Evolutionary conservation across 2,329 filamentous ascomycete species (phyloP), one percentile per base, ranked within the genome.

Genomic region (Epichloe hybrida): DNA sequence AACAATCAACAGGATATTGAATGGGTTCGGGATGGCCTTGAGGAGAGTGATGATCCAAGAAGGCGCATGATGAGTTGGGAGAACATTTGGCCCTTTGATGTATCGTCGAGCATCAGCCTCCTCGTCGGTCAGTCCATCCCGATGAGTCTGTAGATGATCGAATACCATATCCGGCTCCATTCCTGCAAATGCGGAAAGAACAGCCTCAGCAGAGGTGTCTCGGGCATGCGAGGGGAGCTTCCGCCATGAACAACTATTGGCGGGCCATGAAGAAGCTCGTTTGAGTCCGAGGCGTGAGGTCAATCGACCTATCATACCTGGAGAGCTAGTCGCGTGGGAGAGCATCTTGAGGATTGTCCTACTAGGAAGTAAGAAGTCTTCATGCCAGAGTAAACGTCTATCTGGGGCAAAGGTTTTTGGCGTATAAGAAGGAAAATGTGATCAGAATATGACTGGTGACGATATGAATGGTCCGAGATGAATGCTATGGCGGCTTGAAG

Each of bases 11-110:
- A 62, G 46, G 3, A 61, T 17, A 27, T 62, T 62, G 53, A 62
- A 62, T 0, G 60, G 57, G 41, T 62, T 62, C 0, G 59, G 60
- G 21, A 62, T 57, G 34, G 60, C 55, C 39, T 50, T 55, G n/a
- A 62, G 52, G 8, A 62, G 53, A 6, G 60, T 59, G 49, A 58
- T 50, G 43, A 60, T 55, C 59, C 59, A 60, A 15, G 59, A 61
- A 2, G 60, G 60, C 2, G 60, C 53, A 43, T 53, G 56, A 47
- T 59, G 58, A 42, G 58, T 60, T 4, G 56, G 56, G 31, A 62
- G 48, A 13, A 58, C 47, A 41, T 62, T 62, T 12, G 55, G 49
- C 34, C 60, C 60, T 45, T 56, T 55, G 50, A 56, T 50, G 17
- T 45, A 51, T 8, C 58, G 54, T 46, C 60, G 60, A 31, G 43